Evolutionary conservation across 345 rosid genomes (phyloP), one percentile per base, ranked within the genome.

Genomic region (Geranium brycei): DNA sequence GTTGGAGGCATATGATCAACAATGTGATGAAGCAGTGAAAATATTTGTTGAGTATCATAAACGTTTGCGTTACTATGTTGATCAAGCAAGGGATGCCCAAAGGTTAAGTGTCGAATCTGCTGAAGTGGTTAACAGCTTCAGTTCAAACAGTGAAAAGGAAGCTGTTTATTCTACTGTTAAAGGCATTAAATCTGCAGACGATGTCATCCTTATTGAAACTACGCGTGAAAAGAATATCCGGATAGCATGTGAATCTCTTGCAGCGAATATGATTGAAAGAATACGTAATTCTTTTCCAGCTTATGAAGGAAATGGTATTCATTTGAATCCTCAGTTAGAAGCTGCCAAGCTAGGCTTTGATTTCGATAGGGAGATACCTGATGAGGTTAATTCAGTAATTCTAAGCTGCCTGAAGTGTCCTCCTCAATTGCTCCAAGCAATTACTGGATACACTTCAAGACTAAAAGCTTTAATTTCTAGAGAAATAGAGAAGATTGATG

Each of bases 1-100:
- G 84, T 67, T 89, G 78, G 98, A 89, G 72, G 85, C 96, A 60
- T 92, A 87, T 77, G 88, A 92, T 76, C 88, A 89, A 70, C 98
- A 92, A 66, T 85, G 97, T 58, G 96, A 89, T 59, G 97, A 92
- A 66, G 97, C 95, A 63, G 90, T 88, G 51, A 86, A 85, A 74
- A 83, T 92, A 73, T 89, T 89, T 80, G 83, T 80, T 0, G 98
- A 89, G 76, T 92, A 92, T 78, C 95, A 89, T 69, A 89, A 81
- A 62, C 88, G 86, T 66, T 81, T 92, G 63, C 78, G 73, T 65
- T 81, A 77, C 31, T 87, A 82, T 62, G 91, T 89, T 68, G 83
- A 75, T 74, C 98, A 87, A 85, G 96, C 97, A 47, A 87, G 88
- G 68, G 92, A 86, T 80, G 80, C 90, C 61, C 86, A 83, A 68